Evolutionary conservation across 2,329 filamentous ascomycete species (phyloP), one percentile per base, ranked within the genome.

Genomic region (Cytospora paraplurivora): DNA sequence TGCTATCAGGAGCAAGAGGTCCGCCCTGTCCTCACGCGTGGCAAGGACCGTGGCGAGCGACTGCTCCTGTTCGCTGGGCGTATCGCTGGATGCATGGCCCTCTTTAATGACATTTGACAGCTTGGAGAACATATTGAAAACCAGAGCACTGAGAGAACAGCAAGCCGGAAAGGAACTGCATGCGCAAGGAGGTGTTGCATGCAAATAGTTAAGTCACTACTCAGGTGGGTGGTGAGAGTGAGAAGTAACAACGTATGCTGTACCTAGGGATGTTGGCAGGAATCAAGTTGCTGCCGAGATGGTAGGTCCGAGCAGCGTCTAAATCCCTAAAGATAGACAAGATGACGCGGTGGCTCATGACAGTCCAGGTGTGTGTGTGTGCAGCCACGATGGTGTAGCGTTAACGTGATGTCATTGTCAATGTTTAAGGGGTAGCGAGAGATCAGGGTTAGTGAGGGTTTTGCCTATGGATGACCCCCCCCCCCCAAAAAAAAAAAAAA

Each of bases 41-140:
- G 62, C 60, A 15, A 69, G 62, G 17, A 69, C 55, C 4, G 68
- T 69, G 33, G 56, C 62, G 38, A 69, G 67, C 35, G 68, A 69
- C 55, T 69, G 62, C n/a, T 63, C 66, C 35, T 67, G 38, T 32
- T 58, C 35, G 58, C 32, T 52, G 19, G 57, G 33, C 27, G 47
- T 47, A 33, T 52, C 12, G 17, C 34, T 35, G 15, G 59, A 37
- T 27, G 38, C 56, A 35, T 64, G 59, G 49, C 54, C 61, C 38
- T 53, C 59, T n/a, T 63, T 63, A 13, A 51, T 34, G 12, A 64
- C 61, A 55, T 50, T 58, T 44, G 62, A 64, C 35, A 67, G 53
- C 47, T 58, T 67, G 50, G 57, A 55, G 32, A 67, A 62, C 66
- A 67, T 67, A 1, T 27, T 58, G 32, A 37, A 32, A 37, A 3